Evolutionary conservation across 495 filamentous ascomycete species (phyloP).

Genomic region (Podospora tetraspora): DNA sequence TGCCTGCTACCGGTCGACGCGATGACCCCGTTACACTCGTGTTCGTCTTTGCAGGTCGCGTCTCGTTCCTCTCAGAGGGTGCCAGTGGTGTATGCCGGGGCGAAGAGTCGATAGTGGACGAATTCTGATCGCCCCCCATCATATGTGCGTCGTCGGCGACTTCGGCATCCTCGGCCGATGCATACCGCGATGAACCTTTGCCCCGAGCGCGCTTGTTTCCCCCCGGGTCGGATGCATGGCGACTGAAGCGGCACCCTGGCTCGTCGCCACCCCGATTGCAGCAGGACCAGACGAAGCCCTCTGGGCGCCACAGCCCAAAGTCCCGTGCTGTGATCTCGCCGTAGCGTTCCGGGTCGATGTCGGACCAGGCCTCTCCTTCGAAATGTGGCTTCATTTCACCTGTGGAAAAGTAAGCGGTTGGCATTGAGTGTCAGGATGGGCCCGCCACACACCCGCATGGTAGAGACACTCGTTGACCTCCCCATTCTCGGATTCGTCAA

Average conservation of each 20-base stretch:
- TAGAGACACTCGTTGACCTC: neutral
- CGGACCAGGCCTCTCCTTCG: neutral
- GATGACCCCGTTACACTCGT: too few relatives aligned
- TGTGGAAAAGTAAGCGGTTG: neutral
- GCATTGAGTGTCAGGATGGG: neutral
- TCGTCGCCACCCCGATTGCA: neutral
- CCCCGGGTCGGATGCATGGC: neutral
- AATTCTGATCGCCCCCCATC: neutral
- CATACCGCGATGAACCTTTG: neutral
- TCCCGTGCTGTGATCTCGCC: neutral
- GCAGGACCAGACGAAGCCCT: neutral
- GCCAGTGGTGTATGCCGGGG: too few relatives aligned
- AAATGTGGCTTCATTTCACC: neutral
- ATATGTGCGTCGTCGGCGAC: neutral
- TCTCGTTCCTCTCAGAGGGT: too few relatives aligned
- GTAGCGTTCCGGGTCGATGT: neutral
- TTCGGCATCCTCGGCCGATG: neutral
- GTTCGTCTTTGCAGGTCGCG: too few relatives aligned
- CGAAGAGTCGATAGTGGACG: too few relatives aligned
- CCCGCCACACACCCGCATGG: neutral
- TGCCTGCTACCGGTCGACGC: too few relatives aligned
- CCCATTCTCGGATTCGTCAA: neutral
- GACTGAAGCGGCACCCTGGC: neutral
- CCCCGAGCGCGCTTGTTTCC: neutral
- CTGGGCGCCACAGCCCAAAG: neutral